These are phyloP conservation scores for Tuber indicum DNA, from an alignment of 495 filamentous ascomycete genomes.

Conservation along the genomic window DNA sequence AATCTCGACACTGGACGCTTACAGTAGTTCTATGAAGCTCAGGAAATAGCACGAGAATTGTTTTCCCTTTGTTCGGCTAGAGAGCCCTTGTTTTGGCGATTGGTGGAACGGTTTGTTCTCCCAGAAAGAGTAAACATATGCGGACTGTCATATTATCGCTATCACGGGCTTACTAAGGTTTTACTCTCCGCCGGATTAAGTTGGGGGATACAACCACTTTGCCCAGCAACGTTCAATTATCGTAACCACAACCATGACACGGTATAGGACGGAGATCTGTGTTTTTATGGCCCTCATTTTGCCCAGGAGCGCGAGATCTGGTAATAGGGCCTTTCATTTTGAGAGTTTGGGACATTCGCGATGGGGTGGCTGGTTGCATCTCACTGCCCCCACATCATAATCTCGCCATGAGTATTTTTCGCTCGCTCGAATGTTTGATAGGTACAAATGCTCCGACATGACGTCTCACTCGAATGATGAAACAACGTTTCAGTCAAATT, in stretches of 20 bases:
- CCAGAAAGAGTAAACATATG: not conserved
- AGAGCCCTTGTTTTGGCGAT: not conserved
- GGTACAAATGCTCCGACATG: not conserved
- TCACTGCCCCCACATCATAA: too few species aligned
- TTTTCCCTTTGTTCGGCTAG: not conserved
- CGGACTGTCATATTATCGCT: not conserved
- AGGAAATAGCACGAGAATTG: not conserved
- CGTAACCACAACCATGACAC: too few species aligned
- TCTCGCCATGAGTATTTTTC: not conserved
- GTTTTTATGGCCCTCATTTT: too few species aligned
- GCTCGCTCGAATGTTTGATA: not conserved
- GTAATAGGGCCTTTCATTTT: too few species aligned
- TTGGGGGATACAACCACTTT: too few species aligned
- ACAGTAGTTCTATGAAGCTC: not conserved
- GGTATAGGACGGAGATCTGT: too few species aligned
- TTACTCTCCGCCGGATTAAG: too few species aligned
- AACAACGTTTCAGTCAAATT: constrained; percentile 52
- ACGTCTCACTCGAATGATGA: not conserved
- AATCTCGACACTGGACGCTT: not conserved
- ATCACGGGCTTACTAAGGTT: not conserved
- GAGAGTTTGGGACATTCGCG: too few species aligned
- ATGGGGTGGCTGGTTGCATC: too few species aligned
- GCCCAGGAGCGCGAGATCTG: too few species aligned
- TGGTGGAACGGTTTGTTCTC: not conserved
- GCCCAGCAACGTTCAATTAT: too few species aligned